phyloP scores from a whole-genome alignment of 2,329 filamentous ascomycete species.

The Ophiostoma piceae region DNA sequence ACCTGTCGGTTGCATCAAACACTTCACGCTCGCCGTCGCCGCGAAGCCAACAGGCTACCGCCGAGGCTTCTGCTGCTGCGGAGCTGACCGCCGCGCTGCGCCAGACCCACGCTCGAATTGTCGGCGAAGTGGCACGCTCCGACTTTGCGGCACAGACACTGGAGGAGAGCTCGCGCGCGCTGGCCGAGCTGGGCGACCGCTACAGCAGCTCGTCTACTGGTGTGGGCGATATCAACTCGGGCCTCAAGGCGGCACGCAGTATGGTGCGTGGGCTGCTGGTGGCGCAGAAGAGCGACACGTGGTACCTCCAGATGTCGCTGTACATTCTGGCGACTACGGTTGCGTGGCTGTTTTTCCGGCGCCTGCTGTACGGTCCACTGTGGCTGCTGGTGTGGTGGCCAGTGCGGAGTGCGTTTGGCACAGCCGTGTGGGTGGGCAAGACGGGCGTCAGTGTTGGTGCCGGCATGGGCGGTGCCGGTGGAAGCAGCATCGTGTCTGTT shows the following conservation, averaged over 20 bases:
- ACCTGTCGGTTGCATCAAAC: conserved; percentile 32
- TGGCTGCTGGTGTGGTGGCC: conserved; percentile 89
- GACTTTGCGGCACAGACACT: conserved; percentile 88
- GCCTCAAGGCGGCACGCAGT: conserved; percentile 68
- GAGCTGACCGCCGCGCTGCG: conserved; percentile 82
- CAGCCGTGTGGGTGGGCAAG: conserved; percentile 39
- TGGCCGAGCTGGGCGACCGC: conserved; percentile 72
- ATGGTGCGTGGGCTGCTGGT: conserved; percentile 73
- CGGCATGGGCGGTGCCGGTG: conserved; percentile 16
- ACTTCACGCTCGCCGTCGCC: conserved; percentile 52
- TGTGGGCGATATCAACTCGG: conserved; percentile 69
- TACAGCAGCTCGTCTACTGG: conserved; percentile 66
- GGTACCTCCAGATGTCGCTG: conserved; percentile 90
- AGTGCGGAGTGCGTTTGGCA: conserved; percentile 48
- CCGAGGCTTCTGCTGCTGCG: conserved; percentile 66
- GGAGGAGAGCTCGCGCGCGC: conserved; percentile 73
- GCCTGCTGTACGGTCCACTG: conserved; percentile 79
- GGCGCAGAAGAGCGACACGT: conserved; percentile 93
- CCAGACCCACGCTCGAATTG: conserved; percentile 80
- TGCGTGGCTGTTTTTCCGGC: conserved; percentile 77
- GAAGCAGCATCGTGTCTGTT: neutral
- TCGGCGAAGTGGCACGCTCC: conserved; percentile 75
- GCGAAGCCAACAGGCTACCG: conserved; percentile 25
- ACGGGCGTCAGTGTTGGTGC: conserved; percentile 32
- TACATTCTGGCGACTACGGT: conserved; percentile 75